Evolutionary conservation across 176 grass and related monocot species (phyloP).

Genomic region (Avena eriantha): DNA sequence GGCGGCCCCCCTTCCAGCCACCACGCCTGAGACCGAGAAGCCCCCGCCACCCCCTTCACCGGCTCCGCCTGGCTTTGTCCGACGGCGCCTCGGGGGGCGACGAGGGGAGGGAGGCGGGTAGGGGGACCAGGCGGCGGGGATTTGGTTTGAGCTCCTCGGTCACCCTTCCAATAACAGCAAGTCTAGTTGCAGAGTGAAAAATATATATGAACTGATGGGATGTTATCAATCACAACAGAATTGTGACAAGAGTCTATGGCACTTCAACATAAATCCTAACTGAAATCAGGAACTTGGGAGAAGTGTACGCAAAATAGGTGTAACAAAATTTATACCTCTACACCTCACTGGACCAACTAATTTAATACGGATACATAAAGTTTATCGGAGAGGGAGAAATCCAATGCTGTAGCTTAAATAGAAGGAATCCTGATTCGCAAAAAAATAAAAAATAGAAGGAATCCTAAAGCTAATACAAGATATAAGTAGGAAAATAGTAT

Average conservation of each 20-base stretch:
- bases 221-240: neutral
- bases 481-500: too few relatives aligned
- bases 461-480: too few relatives aligned
- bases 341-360: constrained; percentile 35
- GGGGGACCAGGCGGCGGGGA: too few relatives aligned
- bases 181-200: constrained; percentile 24
- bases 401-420: neutral
- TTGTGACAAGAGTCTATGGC: neutral
- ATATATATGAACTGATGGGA: constrained; percentile 10
- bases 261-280: constrained; percentile 16
- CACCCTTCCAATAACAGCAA: neutral
- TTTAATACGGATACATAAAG: neutral
- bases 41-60: too few relatives aligned
- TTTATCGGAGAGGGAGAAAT: neutral
- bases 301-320: neutral
- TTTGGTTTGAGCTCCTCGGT: too few relatives aligned
- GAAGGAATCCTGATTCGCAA: neutral
- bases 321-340: neutral
- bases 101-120: too few relatives aligned
- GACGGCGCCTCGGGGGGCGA: too few relatives aligned
- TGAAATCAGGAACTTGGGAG: constrained; percentile 17
- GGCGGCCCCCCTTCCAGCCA: too few relatives aligned
- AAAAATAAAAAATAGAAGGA: too few relatives aligned
- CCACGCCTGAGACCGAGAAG: too few relatives aligned
- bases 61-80: too few relatives aligned